Conservation (phyloP, 2,329 filamentous ascomycete species). For the Pseudopithomyces chartarum region DNA sequence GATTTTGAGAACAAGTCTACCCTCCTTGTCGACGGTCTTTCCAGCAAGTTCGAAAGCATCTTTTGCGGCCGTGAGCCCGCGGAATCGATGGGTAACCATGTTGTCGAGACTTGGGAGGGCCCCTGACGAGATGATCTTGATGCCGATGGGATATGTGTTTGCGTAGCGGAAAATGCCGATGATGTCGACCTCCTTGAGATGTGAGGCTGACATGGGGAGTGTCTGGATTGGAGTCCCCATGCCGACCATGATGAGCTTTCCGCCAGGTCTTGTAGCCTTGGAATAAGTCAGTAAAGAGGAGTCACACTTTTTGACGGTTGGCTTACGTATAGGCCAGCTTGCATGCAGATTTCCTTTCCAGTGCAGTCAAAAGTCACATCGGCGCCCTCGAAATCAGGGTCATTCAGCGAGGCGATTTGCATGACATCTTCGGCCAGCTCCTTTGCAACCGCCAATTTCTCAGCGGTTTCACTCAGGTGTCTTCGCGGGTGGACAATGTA, state of each 20-base stretch:
- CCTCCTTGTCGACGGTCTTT: slow-evolving; percentile 57
- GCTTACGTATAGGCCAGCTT: slow-evolving; percentile 49
- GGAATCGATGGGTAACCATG: slow-evolving; percentile 59
- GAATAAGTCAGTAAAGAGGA: slow-evolving; percentile 14
- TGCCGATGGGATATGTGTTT: slow-evolving; percentile 62
- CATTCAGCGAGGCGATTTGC: slow-evolving; percentile 42
- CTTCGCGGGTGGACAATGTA: slow-evolving; percentile 37
- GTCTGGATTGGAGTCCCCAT: slow-evolving; percentile 73
- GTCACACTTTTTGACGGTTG: not conserved
- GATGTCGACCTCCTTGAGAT: slow-evolving; percentile 76
- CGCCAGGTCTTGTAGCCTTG: slow-evolving; percentile 53
- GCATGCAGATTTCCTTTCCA: slow-evolving; percentile 50
- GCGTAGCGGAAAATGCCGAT: slow-evolving; percentile 79
- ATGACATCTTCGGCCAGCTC: slow-evolving; percentile 43
- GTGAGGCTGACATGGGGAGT: slow-evolving; percentile 72
- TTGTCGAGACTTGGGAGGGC: slow-evolving; percentile 55
- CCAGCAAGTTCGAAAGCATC: slow-evolving; percentile 58
- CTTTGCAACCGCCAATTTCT: slow-evolving; percentile 41
- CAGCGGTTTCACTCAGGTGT: slow-evolving; percentile 31
- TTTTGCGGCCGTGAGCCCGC: slow-evolving; percentile 53
- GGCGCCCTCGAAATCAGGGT: slow-evolving; percentile 45
- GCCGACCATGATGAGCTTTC: slow-evolving; percentile 60
- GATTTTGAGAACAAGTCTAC: slow-evolving; percentile 60
- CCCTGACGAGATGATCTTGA: slow-evolving; percentile 57
- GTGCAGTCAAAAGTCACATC: slow-evolving; percentile 50